Evolutionary conservation across 169 alveolate genomes (phyloP).

Genomic region (Blepharisma undulans): DNA sequence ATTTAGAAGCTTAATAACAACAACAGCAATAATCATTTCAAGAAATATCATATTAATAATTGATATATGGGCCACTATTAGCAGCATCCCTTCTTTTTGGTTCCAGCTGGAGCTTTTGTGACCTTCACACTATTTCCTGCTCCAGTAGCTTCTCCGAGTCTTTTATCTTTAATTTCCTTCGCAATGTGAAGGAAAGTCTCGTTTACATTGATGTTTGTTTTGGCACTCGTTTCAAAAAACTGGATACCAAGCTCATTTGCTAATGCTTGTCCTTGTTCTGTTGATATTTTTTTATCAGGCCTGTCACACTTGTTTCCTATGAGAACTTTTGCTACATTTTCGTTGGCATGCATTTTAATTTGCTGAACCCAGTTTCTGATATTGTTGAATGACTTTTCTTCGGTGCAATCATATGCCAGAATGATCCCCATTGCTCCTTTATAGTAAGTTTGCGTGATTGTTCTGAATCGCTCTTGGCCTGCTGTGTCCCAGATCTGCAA

Average conservation of each 20-base stretch:
- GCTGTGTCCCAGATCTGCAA: slow-evolving; percentile 84
- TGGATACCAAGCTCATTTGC: slow-evolving; percentile 13
- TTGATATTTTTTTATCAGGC: background rate
- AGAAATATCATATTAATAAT: too few species aligned
- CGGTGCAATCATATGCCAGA: slow-evolving; percentile 91
- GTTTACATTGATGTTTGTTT: background rate
- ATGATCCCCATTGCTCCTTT: slow-evolving; percentile 96
- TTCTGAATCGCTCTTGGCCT: slow-evolving; percentile 87
- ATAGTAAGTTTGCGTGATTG: slow-evolving; percentile 95
- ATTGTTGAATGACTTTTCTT: slow-evolving; percentile 75
- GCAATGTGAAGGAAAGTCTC: slow-evolving; percentile 3
- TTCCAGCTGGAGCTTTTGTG: too few species aligned
- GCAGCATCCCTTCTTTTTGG: too few species aligned
- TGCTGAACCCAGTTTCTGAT: slow-evolving; percentile 91
- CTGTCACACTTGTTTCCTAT: slow-evolving; percentile 96
- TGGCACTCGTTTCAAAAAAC: slow-evolving; percentile 40
- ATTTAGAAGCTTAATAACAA: too few species aligned
- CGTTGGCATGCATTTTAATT: slow-evolving; percentile 92
- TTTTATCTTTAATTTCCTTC: background rate
- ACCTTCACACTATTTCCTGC: too few species aligned
- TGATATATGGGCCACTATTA: too few species aligned
- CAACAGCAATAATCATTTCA: too few species aligned
- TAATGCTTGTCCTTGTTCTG: background rate
- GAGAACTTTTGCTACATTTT: slow-evolving; percentile 91
- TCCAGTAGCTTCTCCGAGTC: background rate